Percentiles rank a stretch among this genome's conserved stretches.
phyloP scores from a whole-genome alignment of 108 stramenopile genomes.

The Nitzschia sp. region DNA sequence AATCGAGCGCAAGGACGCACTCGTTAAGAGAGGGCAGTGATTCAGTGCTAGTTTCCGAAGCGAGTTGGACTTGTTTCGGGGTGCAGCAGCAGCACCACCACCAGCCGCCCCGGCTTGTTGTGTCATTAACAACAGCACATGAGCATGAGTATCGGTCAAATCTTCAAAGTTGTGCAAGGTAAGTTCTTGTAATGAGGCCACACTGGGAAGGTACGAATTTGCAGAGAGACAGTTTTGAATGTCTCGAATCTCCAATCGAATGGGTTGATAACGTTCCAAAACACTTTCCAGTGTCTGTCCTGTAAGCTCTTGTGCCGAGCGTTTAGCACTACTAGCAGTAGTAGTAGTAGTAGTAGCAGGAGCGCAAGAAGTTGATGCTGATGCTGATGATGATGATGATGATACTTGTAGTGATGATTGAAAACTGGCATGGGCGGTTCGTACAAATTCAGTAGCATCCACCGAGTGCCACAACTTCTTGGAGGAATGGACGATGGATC shows the following conservation, averaged over 20 bases:
- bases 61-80: background rate
- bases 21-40: conserved; percentile 21
- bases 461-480: conserved; percentile 17
- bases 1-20: conserved; percentile 25
- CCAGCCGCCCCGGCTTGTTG: no score
- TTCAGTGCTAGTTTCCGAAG: conserved; percentile 14
- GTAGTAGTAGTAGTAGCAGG: no score
- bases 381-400: no score
- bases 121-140: conserved; percentile 32
- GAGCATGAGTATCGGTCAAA: conserved; percentile 37
- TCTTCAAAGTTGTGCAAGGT: conserved; percentile 23
- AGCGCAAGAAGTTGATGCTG: no score
- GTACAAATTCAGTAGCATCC: conserved; percentile 38
- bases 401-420: no score
- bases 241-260: conserved; percentile 15
- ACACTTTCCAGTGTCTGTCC: conserved; percentile 2
- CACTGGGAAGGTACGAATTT: conserved; percentile 13
- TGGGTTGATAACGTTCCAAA: background rate
- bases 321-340: background rate
- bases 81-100: background rate
- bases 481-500: conserved; percentile 3
- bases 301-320: background rate
- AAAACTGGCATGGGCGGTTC: conserved; percentile 3
- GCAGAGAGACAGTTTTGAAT: conserved; percentile 22
- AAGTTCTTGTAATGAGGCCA: conserved; percentile 17